Evolutionary conservation across 805 yeast genomes (phyloP), one percentile per base, ranked within the genome.

Genomic region (Lipomyces lipofer): DNA sequence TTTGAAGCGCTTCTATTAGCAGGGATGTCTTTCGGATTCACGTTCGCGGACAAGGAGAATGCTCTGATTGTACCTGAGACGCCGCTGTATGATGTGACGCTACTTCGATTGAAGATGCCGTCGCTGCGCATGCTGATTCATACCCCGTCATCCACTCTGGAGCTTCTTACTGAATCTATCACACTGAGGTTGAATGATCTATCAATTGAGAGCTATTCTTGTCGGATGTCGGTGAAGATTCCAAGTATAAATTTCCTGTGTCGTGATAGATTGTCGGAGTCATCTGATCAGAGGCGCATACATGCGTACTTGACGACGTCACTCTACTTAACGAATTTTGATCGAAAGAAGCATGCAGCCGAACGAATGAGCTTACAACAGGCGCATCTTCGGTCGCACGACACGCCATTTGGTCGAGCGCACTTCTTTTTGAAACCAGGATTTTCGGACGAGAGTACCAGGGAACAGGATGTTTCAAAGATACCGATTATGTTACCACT

Each of bases 381-480:
- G 49, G 73, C 74, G 1, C 95, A 87, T 67, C 70, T 91, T 1
- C 71, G 79, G 17, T 60, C 73, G 5, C 86, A 88, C 63, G 99
- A 94, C 73, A 86, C 87, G 0, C 89, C 96, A 0, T 89, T 82
- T 58, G 94, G 88, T 62, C 71, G 99, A 51, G 74, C 83, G 19
- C 84, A 94, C 0, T 91, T 89, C 66, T 68, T 92, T 27, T 67
- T 92, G 7, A 42, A 22, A 5, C 46, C 54, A 3, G 53, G 49
- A n/a, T 22, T 58, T 3, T 51, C 50, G 29, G 22, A 30, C 24
- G 25, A 24, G 13, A 40, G 33, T 1, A 43, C 43, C 1, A 35
- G 15, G 21, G 28, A 19, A 13, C 24, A 22, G 12, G 70, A 72
- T 12, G 78, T 27, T n/a, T 36, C 49, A 27, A 33, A 33, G 84